Evolutionary conservation across 345 rosid species (phyloP), one percentile per base, ranked within the genome.

Genomic region (Gossypium turneri): DNA sequence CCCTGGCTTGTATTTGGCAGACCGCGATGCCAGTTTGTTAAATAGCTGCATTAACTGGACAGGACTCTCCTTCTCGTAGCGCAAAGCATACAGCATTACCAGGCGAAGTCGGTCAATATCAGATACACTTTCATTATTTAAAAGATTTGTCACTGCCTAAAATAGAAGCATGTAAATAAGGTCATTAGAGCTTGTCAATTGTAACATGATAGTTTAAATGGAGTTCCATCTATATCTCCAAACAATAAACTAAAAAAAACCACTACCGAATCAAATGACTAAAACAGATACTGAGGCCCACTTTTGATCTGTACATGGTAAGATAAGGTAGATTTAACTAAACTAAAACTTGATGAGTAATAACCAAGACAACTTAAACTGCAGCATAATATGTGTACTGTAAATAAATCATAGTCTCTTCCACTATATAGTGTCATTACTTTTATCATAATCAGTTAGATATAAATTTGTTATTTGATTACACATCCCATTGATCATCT

Each of bases 11-110:
- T 93, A 95, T 82, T 91, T 93, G 43, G 97, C 91, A 80, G 93
- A 90, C 77, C 85, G 88, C 80, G 94, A 85, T 73, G 98, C 92
- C 78, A 95, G 79, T 84, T 90, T 95, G 86, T 93, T 95, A 79
- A 93, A 90, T 63, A 95, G 90, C 84, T 95, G 99, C 99, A 95
- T 95, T 81, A 95, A 79, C 74, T 95, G 97, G 76, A 95, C 97
- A 34, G 98, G 92, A 75, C 94, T 93, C 79, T 95, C 99, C 84
- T 95, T 95, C 92, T 95, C 99, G 78, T 89, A 95, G 48, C 97
- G 96, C 81, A 95, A 76, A 75, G 99, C 99, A 88, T 91, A 95
- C 76, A 95, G 57, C 97, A 91, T 91, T 43, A 95, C 97, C 77
- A 95, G 81, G 69, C 97, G 90, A 41, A 95, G 86, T 48, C 90